Conservation (phyloP, 352 stramenopile genomes). For the Globisporangium paroecandrum region DNA sequence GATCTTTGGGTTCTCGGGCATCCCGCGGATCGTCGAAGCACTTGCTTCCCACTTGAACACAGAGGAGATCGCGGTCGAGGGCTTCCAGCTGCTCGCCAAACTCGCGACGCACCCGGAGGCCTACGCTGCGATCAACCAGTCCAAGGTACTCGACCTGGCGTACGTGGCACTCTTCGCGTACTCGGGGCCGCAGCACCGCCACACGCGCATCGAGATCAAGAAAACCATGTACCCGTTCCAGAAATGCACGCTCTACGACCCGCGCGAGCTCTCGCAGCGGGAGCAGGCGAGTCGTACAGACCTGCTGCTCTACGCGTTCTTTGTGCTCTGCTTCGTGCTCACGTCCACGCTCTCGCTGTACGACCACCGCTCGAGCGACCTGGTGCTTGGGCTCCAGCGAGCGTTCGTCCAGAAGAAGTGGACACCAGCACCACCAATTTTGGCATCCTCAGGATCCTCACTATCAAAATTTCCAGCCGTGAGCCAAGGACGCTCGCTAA, state of each 20-base stretch:
- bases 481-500: conserved; percentile 21
- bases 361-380: conserved; percentile 34
- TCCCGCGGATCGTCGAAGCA: conserved; percentile 56
- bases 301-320: conserved; percentile 38
- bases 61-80: conserved; percentile 71
- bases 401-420: conserved; percentile 18
- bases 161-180: conserved; percentile 72
- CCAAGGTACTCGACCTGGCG: conserved; percentile 66
- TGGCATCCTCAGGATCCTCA: neutral
- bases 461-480: neutral
- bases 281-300: conserved; percentile 42
- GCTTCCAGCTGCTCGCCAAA: conserved; percentile 61
- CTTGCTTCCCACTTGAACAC: conserved; percentile 68
- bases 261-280: conserved; percentile 38
- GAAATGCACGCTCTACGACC: conserved; percentile 66
- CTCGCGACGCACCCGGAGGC: conserved; percentile 44
- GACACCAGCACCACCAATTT: neutral
- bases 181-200: conserved; percentile 48
- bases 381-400: conserved; percentile 28
- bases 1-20: conserved; percentile 51
- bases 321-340: conserved; percentile 46
- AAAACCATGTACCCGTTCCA: conserved; percentile 58
- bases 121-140: conserved; percentile 50
- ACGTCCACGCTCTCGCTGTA: conserved; percentile 44
- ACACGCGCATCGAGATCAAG: conserved; percentile 68